Percentiles rank a stretch among this genome's conserved stretches.
phyloP scores from a whole-genome alignment of 2,329 filamentous ascomycete genomes.

The Phoma sp. region DNA sequence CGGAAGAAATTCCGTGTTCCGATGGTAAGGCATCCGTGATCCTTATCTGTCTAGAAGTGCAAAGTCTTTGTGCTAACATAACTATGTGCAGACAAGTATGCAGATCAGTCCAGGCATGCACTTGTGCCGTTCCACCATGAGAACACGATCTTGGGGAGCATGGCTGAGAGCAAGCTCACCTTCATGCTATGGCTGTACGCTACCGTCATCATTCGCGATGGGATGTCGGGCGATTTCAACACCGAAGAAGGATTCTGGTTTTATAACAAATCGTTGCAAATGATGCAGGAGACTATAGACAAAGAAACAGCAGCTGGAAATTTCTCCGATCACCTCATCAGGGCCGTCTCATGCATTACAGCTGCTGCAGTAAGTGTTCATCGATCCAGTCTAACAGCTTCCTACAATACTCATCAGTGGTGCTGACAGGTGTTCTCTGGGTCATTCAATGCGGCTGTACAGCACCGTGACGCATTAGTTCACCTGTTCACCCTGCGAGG shows the following conservation, averaged over 20 bases:
- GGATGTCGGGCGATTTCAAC: constrained; percentile 12
- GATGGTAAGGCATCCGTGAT: neutral
- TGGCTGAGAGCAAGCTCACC: constrained; percentile 25
- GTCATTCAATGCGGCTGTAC: constrained; percentile 24
- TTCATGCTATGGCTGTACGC: constrained; percentile 31
- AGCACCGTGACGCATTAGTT: constrained; percentile 29
- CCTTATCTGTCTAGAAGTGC: no score
- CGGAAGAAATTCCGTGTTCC: constrained; percentile 26
- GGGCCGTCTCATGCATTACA: constrained; percentile 25
- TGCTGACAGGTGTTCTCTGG: constrained; percentile 15
- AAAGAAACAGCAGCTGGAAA: constrained; percentile 15
- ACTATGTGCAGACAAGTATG: constrained; percentile 23
- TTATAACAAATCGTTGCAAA: constrained; percentile 23
- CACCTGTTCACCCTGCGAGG: constrained; percentile 23
- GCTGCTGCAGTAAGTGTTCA: constrained; percentile 25
- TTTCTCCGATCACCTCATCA: constrained; percentile 24
- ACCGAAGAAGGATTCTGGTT: constrained; percentile 24
- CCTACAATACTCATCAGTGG: neutral
- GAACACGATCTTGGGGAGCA: constrained; percentile 29
- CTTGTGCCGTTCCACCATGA: constrained; percentile 17
- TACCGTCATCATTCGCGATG: constrained; percentile 26
- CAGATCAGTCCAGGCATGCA: constrained; percentile 16
- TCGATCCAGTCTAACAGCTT: no score
- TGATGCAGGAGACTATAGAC: constrained; percentile 22
- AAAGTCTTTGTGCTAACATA: neutral